Percentiles rank a stretch among this genome's conserved stretches.
These are phyloP conservation scores for Naegleria gruberi DNA, from an alignment of 208 protist species.

Conservation along the genomic window DNA sequence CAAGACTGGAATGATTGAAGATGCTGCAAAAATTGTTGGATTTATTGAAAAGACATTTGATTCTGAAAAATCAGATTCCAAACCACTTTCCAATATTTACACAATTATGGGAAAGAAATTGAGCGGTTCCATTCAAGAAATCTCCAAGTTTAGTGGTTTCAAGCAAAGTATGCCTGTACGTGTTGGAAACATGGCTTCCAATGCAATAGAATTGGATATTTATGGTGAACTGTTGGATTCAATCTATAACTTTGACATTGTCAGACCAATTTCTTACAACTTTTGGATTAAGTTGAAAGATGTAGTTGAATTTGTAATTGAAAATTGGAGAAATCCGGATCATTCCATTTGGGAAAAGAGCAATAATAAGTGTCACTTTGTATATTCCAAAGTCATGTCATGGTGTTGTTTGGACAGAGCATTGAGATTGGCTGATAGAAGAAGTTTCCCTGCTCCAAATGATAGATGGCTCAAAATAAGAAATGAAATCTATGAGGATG, in stretches of 20 bases:
- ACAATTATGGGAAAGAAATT: not conserved
- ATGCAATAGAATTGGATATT: not conserved
- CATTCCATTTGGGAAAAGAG: not conserved
- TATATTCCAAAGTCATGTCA: not conserved
- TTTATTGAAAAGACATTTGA: not conserved
- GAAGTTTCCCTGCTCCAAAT: not conserved
- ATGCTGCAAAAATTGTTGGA: not conserved
- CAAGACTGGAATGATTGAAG: not conserved
- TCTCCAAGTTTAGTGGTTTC: not conserved
- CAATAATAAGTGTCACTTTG: not conserved
- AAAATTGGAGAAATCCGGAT: not conserved
- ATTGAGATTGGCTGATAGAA: not conserved
- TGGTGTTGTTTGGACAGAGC: not conserved
- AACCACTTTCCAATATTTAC: not conserved
- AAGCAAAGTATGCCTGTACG: not conserved
- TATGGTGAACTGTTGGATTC: not conserved
- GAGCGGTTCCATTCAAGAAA: not conserved
- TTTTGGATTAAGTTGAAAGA: not conserved
- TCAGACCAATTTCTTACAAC: not conserved
- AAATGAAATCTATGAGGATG: conserved; percentile 5
- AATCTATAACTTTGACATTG: not conserved
- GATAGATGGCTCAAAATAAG: not conserved
- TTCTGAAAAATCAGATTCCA: not conserved
- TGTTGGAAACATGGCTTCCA: not conserved
- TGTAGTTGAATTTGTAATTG: not conserved